A percentile compares a stretch with the other conserved stretches of the same genome.
These are phyloP conservation scores for Globisporangium nunn DNA, from an alignment of 352 stramenopile genomes.

Conservation along the genomic window DNA sequence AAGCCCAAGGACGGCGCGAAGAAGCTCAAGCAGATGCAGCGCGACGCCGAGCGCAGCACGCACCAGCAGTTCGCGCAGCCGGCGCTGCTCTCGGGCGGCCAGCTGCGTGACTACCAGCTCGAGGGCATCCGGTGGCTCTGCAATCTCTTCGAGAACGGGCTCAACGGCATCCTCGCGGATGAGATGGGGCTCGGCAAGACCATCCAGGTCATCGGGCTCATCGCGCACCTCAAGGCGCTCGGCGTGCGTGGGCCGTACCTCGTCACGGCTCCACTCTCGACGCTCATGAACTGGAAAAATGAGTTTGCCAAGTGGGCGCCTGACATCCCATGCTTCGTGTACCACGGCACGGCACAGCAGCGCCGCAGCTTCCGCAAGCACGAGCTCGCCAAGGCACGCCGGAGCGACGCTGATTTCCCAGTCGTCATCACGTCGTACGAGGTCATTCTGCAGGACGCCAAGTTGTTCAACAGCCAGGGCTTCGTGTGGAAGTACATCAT, in stretches of 20 bases:
- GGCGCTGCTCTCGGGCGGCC: constrained; percentile 65
- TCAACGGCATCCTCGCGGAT: constrained; percentile 96
- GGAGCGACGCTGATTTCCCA: constrained; percentile 61
- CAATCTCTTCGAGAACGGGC: constrained; percentile 74
- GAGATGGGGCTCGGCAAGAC: constrained; percentile 99
- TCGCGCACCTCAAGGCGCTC: constrained; percentile 90
- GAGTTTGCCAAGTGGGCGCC: constrained; percentile 79
- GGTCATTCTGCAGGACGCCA: constrained; percentile 75
- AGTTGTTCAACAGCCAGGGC: constrained; percentile 39
- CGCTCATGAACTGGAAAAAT: constrained; percentile 96
- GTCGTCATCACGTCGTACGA: constrained; percentile 74
- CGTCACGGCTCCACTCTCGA: constrained; percentile 96
- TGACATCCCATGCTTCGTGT: constrained; percentile 94
- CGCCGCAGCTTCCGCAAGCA: constrained; percentile 40
- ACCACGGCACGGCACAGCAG: constrained; percentile 87
- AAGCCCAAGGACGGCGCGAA: constrained; percentile 42
- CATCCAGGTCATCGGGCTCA: constrained; percentile 74
- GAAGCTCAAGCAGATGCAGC: constrained; percentile 63
- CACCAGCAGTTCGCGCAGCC: constrained; percentile 45
- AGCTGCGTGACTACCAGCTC: constrained; percentile 93
- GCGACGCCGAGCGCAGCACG: constrained; percentile 37
- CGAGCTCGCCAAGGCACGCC: constrained; percentile 44
- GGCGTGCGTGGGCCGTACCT: constrained; percentile 92
- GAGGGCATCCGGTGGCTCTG: constrained; percentile 96
- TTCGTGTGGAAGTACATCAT: constrained; percentile 94